Evolutionary conservation across 1,139 yeast genomes (phyloP).

Genomic region (Diutina siamensis): DNA sequence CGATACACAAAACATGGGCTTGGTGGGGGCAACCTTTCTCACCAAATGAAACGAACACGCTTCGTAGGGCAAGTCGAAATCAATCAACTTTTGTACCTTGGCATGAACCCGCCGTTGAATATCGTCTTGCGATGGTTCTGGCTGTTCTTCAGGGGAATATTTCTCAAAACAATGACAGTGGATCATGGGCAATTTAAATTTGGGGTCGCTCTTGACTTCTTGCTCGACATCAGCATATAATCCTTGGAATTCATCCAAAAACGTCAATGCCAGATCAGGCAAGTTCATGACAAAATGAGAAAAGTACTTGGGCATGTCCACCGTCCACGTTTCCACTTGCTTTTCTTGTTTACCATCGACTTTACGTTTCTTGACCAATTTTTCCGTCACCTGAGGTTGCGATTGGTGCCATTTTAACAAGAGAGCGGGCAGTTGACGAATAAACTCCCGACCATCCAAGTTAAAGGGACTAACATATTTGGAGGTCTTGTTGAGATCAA

Average conservation of each 20-base stretch:
- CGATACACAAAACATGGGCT: conserved; percentile 87
- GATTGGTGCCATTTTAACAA: conserved; percentile 28
- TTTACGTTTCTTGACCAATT: conserved; percentile 23
- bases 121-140: conserved; percentile 57
- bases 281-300: conserved; percentile 87
- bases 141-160: conserved; percentile 49
- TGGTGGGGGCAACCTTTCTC: conserved; percentile 91
- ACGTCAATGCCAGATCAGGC: conserved; percentile 88
- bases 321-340: conserved; percentile 15
- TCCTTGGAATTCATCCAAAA: conserved; percentile 66
- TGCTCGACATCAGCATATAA: conserved; percentile 38
- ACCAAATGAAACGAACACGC: conserved; percentile 64
- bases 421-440: conserved; percentile 44
- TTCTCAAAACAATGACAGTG: conserved; percentile 94
- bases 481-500: conserved; percentile 49
- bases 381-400: conserved; percentile 17
- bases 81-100: conserved; percentile 45
- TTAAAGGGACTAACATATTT: conserved; percentile 54
- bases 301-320: conserved; percentile 45
- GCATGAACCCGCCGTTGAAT: conserved; percentile 50
- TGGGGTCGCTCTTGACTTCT: conserved; percentile 21
- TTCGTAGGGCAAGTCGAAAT: conserved; percentile 34
- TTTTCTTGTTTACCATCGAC: conserved; percentile 13
- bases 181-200: conserved; percentile 57
- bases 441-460: conserved; percentile 76